Base-by-base conservation (phyloP, 192 early-diverging fungal species). In the Linnemannia hyalina region DNA sequence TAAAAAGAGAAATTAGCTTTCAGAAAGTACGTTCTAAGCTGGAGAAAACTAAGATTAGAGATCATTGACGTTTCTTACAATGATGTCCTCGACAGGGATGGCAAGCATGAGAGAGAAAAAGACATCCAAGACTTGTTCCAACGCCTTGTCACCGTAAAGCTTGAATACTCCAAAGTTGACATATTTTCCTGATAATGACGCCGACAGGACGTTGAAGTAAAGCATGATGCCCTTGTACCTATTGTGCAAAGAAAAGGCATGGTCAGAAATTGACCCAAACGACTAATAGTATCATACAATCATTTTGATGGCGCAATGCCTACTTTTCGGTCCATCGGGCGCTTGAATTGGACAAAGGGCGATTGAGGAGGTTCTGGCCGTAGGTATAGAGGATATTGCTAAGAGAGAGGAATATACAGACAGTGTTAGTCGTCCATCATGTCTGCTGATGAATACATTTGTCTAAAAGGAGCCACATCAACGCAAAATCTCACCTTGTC, bases 131-230 rank as follows among this genome's bases (percentile, higher is more conserved):
- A 94, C 94, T 42, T 90, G 88, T 70, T 93, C 93, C 54, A 97
- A 87, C 26, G 97, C 94, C 22, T 90, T 92, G 84, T 98, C 97
- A 63, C 93, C 92, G 77, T 98, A 98, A 40, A 98, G 89, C 70
- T 93, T 93, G 89, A 97, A 96, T 46, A 97, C 95, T n/a, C 96
- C 96, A 89, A 98, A 97, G 52, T 95, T 96, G 55, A 97, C 95
- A 82, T 97, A 98, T 72, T 93, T 91, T 75, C 97, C 97, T 7
- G 92, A 88, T 3, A 97, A 80, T 29, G 95, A 90, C 8, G 91
- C 91, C 57, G 91, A 91, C 75, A 97, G 78, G 2, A 95, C 96
- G 70, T 80, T 89, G 68, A 97, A 96, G 82, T 95, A 96, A 41
- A 94, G 89, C 40, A 91, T 88, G 29, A 96, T 94, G 44, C 95